Conservation (phyloP, 1,139 yeast genomes). For the Suhomyces ambrosiae region DNA sequence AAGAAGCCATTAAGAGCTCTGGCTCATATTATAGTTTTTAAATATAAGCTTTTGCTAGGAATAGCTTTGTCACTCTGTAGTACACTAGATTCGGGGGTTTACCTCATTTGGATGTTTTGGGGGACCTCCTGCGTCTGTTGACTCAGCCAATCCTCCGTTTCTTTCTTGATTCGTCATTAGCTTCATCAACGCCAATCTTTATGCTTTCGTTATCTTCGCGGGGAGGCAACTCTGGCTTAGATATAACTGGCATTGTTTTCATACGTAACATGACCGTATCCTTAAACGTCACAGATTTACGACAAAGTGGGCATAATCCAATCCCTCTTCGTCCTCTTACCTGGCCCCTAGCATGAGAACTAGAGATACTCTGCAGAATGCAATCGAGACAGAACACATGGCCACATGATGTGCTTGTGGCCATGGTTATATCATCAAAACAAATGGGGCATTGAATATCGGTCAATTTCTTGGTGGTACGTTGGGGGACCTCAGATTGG, state of each 20-base stretch:
- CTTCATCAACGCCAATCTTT: background rate
- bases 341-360: conserved; percentile 49
- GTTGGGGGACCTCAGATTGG: conserved; percentile 19
- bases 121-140: background rate
- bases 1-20: too few species aligned
- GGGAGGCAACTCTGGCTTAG: conserved; percentile 19
- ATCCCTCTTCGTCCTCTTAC: conserved; percentile 35
- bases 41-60: too few species aligned
- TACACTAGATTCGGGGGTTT: too few species aligned
- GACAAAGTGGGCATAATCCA: conserved; percentile 50
- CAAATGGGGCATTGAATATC: conserved; percentile 51
- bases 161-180: background rate
- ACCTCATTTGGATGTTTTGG: background rate
- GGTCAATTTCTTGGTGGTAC: conserved; percentile 34
- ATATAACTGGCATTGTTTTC: conserved; percentile 24
- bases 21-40: too few species aligned
- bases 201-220: conserved; percentile 12
- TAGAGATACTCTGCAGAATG: conserved; percentile 43
- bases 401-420: conserved; percentile 49
- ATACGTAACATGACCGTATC: conserved; percentile 41
- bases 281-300: conserved; percentile 43
- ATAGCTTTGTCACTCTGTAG: too few species aligned
- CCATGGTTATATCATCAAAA: conserved; percentile 43
- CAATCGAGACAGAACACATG: conserved; percentile 51
- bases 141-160: background rate